These are phyloP conservation scores for Rhodotorula sp. DNA, from an alignment of 1,284 basidiomycete species.

Conservation along the genomic window DNA sequence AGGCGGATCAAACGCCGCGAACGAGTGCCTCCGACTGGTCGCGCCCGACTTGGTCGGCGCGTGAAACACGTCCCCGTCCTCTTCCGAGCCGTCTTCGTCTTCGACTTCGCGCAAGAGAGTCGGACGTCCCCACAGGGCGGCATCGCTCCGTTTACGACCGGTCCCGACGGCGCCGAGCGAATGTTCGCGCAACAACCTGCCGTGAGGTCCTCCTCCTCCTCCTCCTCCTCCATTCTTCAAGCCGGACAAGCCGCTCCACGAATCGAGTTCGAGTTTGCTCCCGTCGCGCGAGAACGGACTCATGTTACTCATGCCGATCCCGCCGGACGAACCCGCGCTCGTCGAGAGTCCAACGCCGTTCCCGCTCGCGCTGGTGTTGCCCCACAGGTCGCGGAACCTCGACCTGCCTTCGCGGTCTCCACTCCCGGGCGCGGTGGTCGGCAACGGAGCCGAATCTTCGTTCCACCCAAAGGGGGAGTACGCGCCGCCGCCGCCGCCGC, in stretches of 20 bases:
- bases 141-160: conserved; percentile 37
- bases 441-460: conserved; percentile 12
- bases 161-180: conserved; percentile 38
- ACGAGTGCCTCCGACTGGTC: conserved; percentile 45
- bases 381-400: conserved; percentile 23
- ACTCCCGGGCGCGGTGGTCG: background rate
- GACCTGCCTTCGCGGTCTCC: conserved; percentile 30
- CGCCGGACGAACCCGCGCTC: conserved; percentile 18
- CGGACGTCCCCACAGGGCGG: conserved; percentile 38
- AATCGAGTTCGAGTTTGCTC: background rate
- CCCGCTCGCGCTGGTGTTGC: background rate
- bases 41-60: conserved; percentile 46
- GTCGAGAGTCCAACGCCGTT: background rate
- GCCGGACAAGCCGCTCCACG: conserved; percentile 14
- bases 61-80: conserved; percentile 43
- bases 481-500: background rate
- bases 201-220: conserved; percentile 20
- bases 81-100: conserved; percentile 30
- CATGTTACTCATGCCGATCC: conserved; percentile 45
- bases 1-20: conserved; percentile 44
- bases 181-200: conserved; percentile 25
- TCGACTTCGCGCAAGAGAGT: conserved; percentile 21
- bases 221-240: conserved; percentile 6
- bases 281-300: conserved; percentile 45
- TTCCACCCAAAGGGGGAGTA: conserved; percentile 26